Conservation (phyloP, 495 filamentous ascomycete genomes). For the Eremomyces bilateralis region DNA sequence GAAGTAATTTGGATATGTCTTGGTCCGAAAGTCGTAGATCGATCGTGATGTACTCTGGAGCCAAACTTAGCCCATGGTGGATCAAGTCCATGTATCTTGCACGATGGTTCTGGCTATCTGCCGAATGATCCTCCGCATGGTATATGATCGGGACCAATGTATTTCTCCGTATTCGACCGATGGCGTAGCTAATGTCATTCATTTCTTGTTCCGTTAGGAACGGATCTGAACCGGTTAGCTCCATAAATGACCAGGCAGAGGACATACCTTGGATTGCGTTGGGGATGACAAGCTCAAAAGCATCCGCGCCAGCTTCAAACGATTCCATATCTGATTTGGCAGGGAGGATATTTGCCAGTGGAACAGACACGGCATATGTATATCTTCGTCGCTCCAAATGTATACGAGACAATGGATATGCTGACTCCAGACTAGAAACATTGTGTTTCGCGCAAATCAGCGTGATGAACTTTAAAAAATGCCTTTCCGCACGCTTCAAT, state of each 20-base stretch:
- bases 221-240: background rate
- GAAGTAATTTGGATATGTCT: constrained; percentile 30
- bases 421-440: constrained; percentile 39
- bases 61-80: constrained; percentile 46
- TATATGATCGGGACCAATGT: constrained; percentile 46
- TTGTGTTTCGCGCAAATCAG: constrained; percentile 31
- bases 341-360: constrained; percentile 35
- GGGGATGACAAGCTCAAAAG: constrained; percentile 48
- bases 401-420: constrained; percentile 48
- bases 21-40: constrained; percentile 36
- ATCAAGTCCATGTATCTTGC: constrained; percentile 42
- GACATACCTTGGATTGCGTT: too few species aligned
- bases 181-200: constrained; percentile 29
- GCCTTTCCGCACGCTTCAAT: constrained; percentile 49
- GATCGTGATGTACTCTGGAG: constrained; percentile 49
- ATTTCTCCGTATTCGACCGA: constrained; percentile 39
- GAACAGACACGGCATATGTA: constrained; percentile 43
- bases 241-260: too few species aligned
- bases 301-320: constrained; percentile 48
- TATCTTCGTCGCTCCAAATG: constrained; percentile 40
- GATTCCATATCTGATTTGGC: constrained; percentile 33
- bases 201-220: background rate
- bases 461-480: constrained; percentile 44
- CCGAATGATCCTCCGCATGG: constrained; percentile 29
- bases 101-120: constrained; percentile 8